These are phyloP conservation scores for Globisporangium heterothallicum DNA, from an alignment of 352 stramenopile genomes.

Conservation along the genomic window DNA sequence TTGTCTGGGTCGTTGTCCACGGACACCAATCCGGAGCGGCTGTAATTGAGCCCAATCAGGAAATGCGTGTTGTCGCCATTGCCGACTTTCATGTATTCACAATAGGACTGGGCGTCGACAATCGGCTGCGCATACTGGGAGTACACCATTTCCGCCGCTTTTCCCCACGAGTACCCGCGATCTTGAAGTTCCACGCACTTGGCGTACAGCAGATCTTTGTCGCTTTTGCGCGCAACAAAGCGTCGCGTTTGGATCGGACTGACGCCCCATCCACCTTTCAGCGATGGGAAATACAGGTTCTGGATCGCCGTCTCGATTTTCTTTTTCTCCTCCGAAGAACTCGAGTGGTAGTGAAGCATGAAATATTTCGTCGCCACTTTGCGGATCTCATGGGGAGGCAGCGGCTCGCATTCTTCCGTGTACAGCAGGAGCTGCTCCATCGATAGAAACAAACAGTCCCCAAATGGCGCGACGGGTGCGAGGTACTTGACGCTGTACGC, in stretches of 20 bases:
- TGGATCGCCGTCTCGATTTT: constrained; percentile 83
- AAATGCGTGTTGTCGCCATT: constrained; percentile 73
- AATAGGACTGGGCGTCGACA: constrained; percentile 73
- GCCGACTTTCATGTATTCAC: constrained; percentile 82
- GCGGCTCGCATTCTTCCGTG: constrained; percentile 77
- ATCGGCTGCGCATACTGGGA: constrained; percentile 63
- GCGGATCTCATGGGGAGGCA: constrained; percentile 62
- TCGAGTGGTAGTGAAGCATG: constrained; percentile 59
- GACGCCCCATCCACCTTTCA: constrained; percentile 80
- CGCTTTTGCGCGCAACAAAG: constrained; percentile 57
- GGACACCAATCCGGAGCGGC: constrained; percentile 63
- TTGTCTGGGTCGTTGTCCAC: constrained; percentile 79
- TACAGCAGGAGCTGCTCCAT: constrained; percentile 85
- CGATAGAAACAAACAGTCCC: constrained; percentile 83
- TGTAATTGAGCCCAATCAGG: constrained; percentile 80
- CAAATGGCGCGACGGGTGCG: constrained; percentile 70
- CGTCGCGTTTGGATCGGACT: constrained; percentile 77
- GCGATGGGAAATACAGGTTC: constrained; percentile 80
- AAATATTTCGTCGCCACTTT: constrained; percentile 77
- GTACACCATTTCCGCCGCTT: constrained; percentile 77
- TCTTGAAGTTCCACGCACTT: constrained; percentile 79
- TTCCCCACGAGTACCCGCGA: constrained; percentile 66
- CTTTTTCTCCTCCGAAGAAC: constrained; percentile 46
- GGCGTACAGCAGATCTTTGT: constrained; percentile 71
- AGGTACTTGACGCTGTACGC: constrained; percentile 88